phyloP scores from a whole-genome alignment of 306 rosid species.

The Trifolium pratense region DNA sequence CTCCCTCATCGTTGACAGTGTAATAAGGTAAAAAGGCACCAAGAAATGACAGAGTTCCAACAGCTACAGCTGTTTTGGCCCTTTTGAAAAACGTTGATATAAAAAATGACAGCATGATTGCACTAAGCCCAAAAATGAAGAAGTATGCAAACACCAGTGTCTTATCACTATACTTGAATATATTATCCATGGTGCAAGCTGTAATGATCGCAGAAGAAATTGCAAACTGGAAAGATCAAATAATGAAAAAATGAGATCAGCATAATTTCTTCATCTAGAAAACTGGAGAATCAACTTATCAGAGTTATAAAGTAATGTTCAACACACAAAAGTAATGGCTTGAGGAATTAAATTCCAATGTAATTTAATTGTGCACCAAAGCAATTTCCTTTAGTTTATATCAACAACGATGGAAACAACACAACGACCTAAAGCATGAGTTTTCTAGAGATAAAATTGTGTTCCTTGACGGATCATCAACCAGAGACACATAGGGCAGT shows the following conservation, averaged over 20 bases:
- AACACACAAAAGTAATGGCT: conserved; percentile 8
- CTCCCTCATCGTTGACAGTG: conserved; percentile 77
- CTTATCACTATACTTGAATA: conserved; percentile 93
- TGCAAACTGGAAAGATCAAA: conserved; percentile 76
- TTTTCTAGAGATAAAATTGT: not conserved
- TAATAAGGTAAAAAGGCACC: conserved; percentile 95
- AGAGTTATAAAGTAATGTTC: conserved; percentile 16
- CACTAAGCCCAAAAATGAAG: conserved; percentile 86
- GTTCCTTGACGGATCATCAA: too few species aligned
- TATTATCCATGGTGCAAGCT: conserved; percentile 78
- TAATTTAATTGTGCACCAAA: conserved; percentile 15
- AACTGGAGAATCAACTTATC: conserved; percentile 28
- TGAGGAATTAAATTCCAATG: conserved; percentile 14
- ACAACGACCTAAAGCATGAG: not conserved
- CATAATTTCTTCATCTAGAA: conserved; percentile 27
- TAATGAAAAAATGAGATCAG: conserved; percentile 43
- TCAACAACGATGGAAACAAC: conserved; percentile 1
- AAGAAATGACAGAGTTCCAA: conserved; percentile 86
- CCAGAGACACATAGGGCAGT: too few species aligned
- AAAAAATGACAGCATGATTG: conserved; percentile 88
- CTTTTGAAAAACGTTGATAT: conserved; percentile 87
- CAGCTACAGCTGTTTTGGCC: conserved; percentile 98
- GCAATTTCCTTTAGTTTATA: conserved; percentile 5
- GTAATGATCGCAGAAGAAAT: conserved; percentile 80
- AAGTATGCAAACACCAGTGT: conserved; percentile 91